Conservation (phyloP, 352 stramenopile species). For the Albugo laibachii region DNA sequence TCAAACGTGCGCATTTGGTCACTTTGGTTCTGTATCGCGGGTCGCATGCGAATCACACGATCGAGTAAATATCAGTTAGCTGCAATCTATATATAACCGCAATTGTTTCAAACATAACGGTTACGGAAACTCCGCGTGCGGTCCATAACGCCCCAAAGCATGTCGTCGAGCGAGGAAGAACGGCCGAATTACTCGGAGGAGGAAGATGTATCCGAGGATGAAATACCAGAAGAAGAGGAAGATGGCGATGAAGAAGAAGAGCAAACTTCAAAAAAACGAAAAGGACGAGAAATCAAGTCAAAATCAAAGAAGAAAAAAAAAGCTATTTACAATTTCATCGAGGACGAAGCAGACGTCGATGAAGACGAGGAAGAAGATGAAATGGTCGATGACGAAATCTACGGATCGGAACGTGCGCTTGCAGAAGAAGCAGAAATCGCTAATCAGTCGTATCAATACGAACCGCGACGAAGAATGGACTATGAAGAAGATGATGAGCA, state of each 20-base stretch:
- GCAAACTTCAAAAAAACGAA: slow-evolving; percentile 56
- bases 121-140: too few species aligned
- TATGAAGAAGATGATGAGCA: slow-evolving; percentile 24
- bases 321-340: slow-evolving; percentile 78
- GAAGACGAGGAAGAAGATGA: slow-evolving; percentile 77
- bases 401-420: slow-evolving; percentile 48
- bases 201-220: slow-evolving; percentile 45
- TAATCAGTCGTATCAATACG: slow-evolving; percentile 42
- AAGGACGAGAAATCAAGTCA: slow-evolving; percentile 21
- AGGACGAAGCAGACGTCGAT: slow-evolving; percentile 74
- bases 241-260: slow-evolving; percentile 20
- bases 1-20: not conserved
- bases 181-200: slow-evolving; percentile 71
- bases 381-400: slow-evolving; percentile 45
- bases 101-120: too few species aligned
- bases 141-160: slow-evolving; percentile 6
- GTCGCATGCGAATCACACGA: too few species aligned
- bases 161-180: slow-evolving; percentile 80
- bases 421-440: slow-evolving; percentile 47
- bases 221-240: slow-evolving; percentile 57
- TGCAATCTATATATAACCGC: too few species aligned
- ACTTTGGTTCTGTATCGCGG: too few species aligned
- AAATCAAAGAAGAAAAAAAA: slow-evolving; percentile 76
- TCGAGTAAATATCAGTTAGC: too few species aligned
- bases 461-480: slow-evolving; percentile 53